Conservation (phyloP, 257 asterid genomes). For the Nicotiana sylvestris region DNA sequence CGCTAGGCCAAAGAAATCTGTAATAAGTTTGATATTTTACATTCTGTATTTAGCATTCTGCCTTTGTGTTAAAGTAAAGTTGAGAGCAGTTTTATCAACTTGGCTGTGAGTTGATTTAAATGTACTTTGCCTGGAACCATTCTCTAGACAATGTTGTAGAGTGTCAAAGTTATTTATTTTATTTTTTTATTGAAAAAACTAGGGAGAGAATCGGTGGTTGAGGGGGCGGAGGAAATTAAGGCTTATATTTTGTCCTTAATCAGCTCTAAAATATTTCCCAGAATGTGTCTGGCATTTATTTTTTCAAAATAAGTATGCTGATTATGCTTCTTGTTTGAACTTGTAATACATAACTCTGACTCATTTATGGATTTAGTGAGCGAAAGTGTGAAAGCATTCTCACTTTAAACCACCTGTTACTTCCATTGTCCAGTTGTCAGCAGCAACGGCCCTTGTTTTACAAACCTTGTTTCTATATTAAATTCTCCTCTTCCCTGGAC, state of each 20-base stretch:
- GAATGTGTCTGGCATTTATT: background rate
- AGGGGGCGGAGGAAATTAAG: background rate
- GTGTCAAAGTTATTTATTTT: background rate
- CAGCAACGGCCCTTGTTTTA: background rate
- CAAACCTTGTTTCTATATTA: background rate
- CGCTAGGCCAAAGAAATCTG: background rate
- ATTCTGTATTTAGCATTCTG: background rate
- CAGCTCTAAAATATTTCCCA: background rate
- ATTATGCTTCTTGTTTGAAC: background rate
- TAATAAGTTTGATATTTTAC: background rate
- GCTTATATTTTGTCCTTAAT: background rate
- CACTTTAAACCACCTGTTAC: background rate
- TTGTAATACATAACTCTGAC: background rate
- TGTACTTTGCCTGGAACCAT: background rate
- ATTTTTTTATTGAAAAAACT: background rate
- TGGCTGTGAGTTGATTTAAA: constrained; percentile 6
- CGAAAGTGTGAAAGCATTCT: background rate
- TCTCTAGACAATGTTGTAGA: background rate
- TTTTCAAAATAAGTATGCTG: background rate
- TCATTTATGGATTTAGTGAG: constrained; percentile 1
- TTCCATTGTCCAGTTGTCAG: background rate
- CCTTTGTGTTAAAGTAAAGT: background rate
- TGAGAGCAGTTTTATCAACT: background rate
- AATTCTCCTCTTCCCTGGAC: constrained; percentile 1
- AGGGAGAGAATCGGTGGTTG: background rate